A percentile compares a stretch with the other conserved stretches of the same genome.
Conservation (phyloP, 345 rosid genomes). For the Sonneratia alba region DNA sequence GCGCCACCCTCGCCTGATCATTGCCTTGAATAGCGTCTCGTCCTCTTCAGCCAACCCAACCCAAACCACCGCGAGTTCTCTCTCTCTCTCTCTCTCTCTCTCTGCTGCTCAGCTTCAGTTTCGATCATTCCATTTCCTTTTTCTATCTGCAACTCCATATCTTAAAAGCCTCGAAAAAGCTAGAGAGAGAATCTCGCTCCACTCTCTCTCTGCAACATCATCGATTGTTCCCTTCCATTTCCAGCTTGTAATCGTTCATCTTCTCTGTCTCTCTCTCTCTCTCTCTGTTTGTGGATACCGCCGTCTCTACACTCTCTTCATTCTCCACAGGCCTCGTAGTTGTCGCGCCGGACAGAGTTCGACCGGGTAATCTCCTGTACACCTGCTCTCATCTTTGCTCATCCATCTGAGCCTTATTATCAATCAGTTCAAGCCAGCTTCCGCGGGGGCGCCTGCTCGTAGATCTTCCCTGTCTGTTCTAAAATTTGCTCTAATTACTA, state of each 20-base stretch:
- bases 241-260: background rate
- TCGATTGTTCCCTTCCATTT: background rate
- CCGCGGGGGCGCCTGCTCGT: background rate
- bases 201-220: background rate
- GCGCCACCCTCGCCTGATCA: too few relatives aligned
- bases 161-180: conserved; percentile 18
- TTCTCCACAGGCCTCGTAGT: background rate
- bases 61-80: background rate
- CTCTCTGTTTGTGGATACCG: background rate
- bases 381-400: background rate
- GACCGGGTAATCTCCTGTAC: background rate
- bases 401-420: background rate
- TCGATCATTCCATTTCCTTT: conserved; percentile 6
- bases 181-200: conserved; percentile 7
- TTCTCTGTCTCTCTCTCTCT: background rate
- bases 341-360: background rate
- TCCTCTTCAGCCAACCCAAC: background rate
- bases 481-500: background rate
- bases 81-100: background rate
- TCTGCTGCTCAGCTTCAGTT: too few relatives aligned
- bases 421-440: too few relatives aligned
- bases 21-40: too few relatives aligned
- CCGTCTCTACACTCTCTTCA: too few relatives aligned
- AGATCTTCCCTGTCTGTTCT: background rate
- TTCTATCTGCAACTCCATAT: conserved; percentile 14